Evolutionary conservation across 768 basidiomycete species (phyloP).

Genomic region (Paxillus rubicundulus): DNA sequence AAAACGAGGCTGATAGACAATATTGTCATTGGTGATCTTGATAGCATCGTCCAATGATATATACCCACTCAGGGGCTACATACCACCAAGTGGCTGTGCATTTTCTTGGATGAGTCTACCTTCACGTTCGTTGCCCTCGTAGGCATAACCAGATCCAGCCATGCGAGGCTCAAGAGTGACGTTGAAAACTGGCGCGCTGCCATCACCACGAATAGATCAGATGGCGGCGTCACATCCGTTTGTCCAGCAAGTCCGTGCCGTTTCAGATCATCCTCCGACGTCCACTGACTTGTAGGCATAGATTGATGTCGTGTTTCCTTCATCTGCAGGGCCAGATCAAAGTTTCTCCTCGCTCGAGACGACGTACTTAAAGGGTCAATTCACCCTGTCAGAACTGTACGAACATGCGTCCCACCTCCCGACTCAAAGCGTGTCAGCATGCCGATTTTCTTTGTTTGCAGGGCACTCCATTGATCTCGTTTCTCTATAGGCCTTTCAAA

Average conservation of each 20-base stretch:
- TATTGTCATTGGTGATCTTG: conserved; percentile 62
- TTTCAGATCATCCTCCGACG: neutral
- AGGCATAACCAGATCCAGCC: neutral
- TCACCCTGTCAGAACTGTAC: conserved; percentile 44
- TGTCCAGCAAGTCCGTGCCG: conserved; percentile 46
- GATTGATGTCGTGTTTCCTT: conserved; percentile 64
- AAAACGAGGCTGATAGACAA: conserved; percentile 91
- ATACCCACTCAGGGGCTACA: neutral
- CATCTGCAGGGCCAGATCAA: conserved; percentile 37
- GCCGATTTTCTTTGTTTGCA: neutral
- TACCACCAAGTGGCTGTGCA: conserved; percentile 17
- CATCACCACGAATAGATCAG: conserved; percentile 31
- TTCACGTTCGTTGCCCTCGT: too few species aligned
- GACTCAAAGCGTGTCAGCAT: conserved; percentile 12
- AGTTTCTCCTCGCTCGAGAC: conserved; percentile 42
- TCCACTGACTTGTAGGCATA: conserved; percentile 27
- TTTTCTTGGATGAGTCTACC: too few species aligned
- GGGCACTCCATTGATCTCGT: neutral
- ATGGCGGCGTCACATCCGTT: conserved; percentile 48
- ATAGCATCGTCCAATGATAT: conserved; percentile 4
- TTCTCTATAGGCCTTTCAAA: conserved; percentile 34
- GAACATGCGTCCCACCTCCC: conserved; percentile 33
- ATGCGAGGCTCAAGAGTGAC: conserved; percentile 19
- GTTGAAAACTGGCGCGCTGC: conserved; percentile 19
- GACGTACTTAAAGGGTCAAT: conserved; percentile 44